Conservation (phyloP, 2,329 filamentous ascomycete species). For the Parastagonospora avenae region DNA sequence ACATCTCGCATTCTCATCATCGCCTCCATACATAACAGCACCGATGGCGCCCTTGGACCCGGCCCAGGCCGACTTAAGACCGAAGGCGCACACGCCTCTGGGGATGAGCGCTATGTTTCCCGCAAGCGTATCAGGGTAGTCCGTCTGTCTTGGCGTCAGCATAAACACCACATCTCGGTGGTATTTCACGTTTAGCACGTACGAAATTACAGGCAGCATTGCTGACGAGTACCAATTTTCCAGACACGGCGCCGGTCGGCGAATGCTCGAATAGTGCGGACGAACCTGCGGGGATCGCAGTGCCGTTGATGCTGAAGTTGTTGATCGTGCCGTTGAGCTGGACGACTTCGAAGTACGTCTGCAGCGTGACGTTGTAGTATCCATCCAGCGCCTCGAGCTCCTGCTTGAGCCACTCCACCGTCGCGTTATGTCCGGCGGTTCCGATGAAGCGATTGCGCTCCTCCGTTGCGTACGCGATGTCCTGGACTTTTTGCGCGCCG, state of each 20-base stretch:
- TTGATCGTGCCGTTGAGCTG: constrained; percentile 28
- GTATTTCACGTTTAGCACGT: constrained; percentile 3
- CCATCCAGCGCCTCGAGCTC: constrained; percentile 34
- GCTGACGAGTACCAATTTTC: constrained; percentile 29
- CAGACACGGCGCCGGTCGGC: constrained; percentile 32
- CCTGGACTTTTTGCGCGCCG: constrained; percentile 40
- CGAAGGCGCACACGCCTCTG: constrained; percentile 74
- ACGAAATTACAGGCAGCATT: constrained; percentile 42
- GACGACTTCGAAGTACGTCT: constrained; percentile 31
- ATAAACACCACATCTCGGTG: neutral
- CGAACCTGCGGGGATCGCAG: constrained; percentile 6
- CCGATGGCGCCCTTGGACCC: constrained; percentile 72
- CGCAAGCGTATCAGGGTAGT: constrained; percentile 64
- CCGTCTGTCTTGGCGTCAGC: constrained; percentile 45
- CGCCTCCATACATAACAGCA: constrained; percentile 68
- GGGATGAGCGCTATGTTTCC: constrained; percentile 73
- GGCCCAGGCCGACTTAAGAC: constrained; percentile 70
- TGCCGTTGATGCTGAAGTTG: constrained; percentile 25
- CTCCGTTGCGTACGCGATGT: constrained; percentile 46
- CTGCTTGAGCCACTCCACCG: constrained; percentile 45
- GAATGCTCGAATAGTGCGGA: constrained; percentile 30
- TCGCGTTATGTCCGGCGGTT: constrained; percentile 46
- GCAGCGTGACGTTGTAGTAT: constrained; percentile 46
- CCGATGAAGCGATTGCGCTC: constrained; percentile 47
- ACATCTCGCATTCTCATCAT: constrained; percentile 63